These are phyloP conservation scores for Saccharum hybrid DNA, from an alignment of 202 grass and related monocot genomes.

Conservation along the genomic window DNA sequence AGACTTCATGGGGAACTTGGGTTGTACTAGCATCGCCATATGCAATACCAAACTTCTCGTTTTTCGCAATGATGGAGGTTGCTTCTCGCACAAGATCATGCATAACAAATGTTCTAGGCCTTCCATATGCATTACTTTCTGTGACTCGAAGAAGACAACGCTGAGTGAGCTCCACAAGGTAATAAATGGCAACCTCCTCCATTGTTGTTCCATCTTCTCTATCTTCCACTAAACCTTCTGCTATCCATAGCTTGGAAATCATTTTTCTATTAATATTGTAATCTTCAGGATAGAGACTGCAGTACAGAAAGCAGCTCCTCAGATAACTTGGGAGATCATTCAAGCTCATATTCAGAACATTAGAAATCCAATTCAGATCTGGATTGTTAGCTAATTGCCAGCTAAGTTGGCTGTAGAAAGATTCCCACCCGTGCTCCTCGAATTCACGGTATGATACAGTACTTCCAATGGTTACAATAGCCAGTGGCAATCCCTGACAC, in stretches of 20 bases:
- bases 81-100: constrained; percentile 53
- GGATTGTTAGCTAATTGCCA: constrained; percentile 49
- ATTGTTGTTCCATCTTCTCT: constrained; percentile 17
- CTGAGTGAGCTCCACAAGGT: constrained; percentile 50
- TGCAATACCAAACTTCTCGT: constrained; percentile 46
- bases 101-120: constrained; percentile 45
- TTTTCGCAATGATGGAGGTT: constrained; percentile 31
- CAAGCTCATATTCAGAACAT: constrained; percentile 48
- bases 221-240: constrained; percentile 53
- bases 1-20: constrained; percentile 9
- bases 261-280: constrained; percentile 22
- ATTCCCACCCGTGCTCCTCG: constrained; percentile 33
- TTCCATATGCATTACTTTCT: constrained; percentile 52
- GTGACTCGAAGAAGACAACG: constrained; percentile 55
- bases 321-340: constrained; percentile 55
- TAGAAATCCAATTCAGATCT: constrained; percentile 30
- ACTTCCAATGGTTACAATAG: constrained; percentile 59
- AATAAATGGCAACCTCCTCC: constrained; percentile 53
- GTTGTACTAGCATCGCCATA: background rate
- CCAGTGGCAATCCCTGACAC: constrained; percentile 59
- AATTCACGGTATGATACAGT: constrained; percentile 30
- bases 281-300: constrained; percentile 56
- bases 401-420: constrained; percentile 40
- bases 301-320: constrained; percentile 47
- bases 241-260: constrained; percentile 44